Evolutionary conservation across 2,329 filamentous ascomycete genomes (phyloP).

Genomic region (Penicillium sp.): DNA sequence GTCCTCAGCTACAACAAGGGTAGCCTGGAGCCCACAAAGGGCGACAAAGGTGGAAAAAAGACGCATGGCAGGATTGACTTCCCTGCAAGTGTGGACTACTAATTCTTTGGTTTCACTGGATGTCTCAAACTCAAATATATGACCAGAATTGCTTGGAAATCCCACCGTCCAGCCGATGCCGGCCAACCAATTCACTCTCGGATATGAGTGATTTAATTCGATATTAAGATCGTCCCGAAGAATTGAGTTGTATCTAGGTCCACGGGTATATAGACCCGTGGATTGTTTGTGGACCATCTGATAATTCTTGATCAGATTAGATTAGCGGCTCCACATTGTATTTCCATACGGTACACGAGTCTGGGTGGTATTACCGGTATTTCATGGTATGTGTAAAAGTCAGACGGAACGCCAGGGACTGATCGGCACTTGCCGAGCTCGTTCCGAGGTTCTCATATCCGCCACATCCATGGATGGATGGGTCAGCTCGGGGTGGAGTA

Average conservation of each 20-base stretch:
- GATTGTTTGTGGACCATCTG: not conserved
- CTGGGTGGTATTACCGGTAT: not conserved
- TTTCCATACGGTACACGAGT: not conserved
- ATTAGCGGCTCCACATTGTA: not conserved
- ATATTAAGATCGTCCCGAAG: not conserved
- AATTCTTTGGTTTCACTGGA: not conserved
- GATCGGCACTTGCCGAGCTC: not conserved
- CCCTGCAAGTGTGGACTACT: not conserved
- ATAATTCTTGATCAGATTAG: slow-evolving; percentile 11
- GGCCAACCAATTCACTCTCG: not conserved
- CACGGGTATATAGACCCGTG: not conserved
- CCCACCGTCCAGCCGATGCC: not conserved
- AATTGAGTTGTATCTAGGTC: not conserved
- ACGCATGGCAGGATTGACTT: not conserved
- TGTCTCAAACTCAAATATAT: slow-evolving; percentile 1
- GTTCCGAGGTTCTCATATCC: not conserved
- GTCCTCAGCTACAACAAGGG: no score
- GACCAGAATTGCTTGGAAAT: not conserved
- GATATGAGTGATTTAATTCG: not conserved
- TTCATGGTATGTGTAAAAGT: not conserved
- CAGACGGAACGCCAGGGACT: not conserved
- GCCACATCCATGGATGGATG: not conserved
- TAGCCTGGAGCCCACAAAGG: not conserved
- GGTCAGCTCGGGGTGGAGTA: not conserved
- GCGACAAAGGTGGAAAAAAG: not conserved